Evolutionary conservation across 169 alveolate genomes (phyloP), one percentile per base, ranked within the genome.

Genomic region (Toxoplasma gondii): DNA sequence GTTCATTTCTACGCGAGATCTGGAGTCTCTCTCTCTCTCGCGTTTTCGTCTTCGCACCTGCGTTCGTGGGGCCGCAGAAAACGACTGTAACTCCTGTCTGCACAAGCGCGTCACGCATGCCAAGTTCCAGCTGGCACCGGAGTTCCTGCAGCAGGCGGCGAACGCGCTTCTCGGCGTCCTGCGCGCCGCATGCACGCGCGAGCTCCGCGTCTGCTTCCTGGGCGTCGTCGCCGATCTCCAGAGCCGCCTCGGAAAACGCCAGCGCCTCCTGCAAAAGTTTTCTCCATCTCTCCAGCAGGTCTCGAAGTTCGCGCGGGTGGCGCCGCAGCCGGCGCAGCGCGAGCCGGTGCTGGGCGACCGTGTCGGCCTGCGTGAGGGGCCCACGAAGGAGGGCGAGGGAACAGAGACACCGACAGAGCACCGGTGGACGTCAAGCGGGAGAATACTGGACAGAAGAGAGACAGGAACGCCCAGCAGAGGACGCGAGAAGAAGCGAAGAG

Each of bases 61-160:
- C 94, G 27, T 91, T 91, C 64, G 94, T 88, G 19, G 94, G 70
- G 39, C 94, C 94, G 16, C 53, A 64, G 43, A 91, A 67, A 2
- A 78, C 53, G 19, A 91, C 69, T 31, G 0, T n/a, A 27, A 36
- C 80, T 9, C 94, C 94, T 0, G 53, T 36, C 19, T 34, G 80
- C 5, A 31, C 45, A 12, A 54, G 84, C 67, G 29, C 38, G 2
- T 80, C 90, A 1, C 90, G 31, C 69, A 9, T 2, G 1, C 54
- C 69, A 9, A 82, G 94, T 45, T 64, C 82, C 31, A 5, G 64
- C 1, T 70, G 36, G 39, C 5, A 24, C 39, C 44, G 49, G 44
- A 53, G 0, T 53, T 91, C 84, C 0, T 12, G 31, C n/a, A 34
- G 38, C 24, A 91, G 69, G 41, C 80, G 82, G 31, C 54, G 31